phyloP scores from a whole-genome alignment of 768 basidiomycete species.

The Phaeolepiota aurea region DNA sequence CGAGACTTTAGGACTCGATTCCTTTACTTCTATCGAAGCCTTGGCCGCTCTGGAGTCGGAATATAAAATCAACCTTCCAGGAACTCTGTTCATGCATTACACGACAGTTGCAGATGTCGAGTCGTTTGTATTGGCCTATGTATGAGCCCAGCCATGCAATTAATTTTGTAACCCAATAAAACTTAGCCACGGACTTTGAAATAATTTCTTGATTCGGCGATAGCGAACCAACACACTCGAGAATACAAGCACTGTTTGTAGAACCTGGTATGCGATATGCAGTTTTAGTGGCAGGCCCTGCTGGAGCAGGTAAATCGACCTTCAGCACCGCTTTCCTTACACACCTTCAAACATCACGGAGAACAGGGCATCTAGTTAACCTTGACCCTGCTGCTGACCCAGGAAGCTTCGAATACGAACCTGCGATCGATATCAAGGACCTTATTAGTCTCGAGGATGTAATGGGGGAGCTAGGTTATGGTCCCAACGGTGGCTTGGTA shows the following conservation, averaged over 20 bases:
- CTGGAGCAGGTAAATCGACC: slow-evolving; percentile 96
- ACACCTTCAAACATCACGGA: slow-evolving; percentile 74
- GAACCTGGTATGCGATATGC: slow-evolving; percentile 68
- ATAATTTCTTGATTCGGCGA: too few relatives aligned
- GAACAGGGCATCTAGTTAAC: slow-evolving; percentile 90
- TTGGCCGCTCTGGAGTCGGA: not conserved
- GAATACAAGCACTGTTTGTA: too few relatives aligned
- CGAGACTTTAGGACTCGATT: not conserved
- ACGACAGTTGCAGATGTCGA: too few relatives aligned
- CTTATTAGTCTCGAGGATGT: slow-evolving; percentile 90
- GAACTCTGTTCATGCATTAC: too few relatives aligned
- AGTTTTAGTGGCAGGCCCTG: slow-evolving; percentile 88
- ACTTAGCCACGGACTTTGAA: too few relatives aligned
- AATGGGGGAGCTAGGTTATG: slow-evolving; percentile 91
- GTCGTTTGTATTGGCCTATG: too few relatives aligned
- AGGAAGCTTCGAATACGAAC: slow-evolving; percentile 86
- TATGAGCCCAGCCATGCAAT: too few relatives aligned
- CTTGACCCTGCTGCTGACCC: slow-evolving; percentile 90
- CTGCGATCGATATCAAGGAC: slow-evolving; percentile 89
- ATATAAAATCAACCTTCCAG: not conserved
- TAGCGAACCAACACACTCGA: too few relatives aligned
- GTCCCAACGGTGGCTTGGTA: slow-evolving; percentile 93
- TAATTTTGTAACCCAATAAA: too few relatives aligned
- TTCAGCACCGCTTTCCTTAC: slow-evolving; percentile 85
- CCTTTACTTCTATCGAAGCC: not conserved